Percentiles rank a stretch among this genome's conserved stretches.
phyloP scores from a whole-genome alignment of 129 eudicot genomes.

The Silybum marianum region DNA sequence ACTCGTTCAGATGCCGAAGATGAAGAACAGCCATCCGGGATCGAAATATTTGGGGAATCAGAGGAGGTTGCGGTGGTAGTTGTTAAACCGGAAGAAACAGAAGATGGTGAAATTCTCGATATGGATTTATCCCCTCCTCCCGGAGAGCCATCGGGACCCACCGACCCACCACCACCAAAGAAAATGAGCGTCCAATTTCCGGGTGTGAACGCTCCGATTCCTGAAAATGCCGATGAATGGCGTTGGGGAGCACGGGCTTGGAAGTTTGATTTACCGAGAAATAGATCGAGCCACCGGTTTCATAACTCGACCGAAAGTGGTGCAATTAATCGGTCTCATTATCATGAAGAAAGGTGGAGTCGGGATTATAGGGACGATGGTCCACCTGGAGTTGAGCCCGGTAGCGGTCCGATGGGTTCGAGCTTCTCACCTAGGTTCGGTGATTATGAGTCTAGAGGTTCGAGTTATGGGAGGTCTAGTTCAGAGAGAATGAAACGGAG shows the following conservation, averaged over 20 bases:
- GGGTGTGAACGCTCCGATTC: slow-evolving; percentile 83
- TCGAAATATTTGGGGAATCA: slow-evolving; percentile 51
- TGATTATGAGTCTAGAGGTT: slow-evolving; percentile 53
- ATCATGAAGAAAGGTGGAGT: slow-evolving; percentile 53
- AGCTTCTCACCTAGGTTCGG: slow-evolving; percentile 53
- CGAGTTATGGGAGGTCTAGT: slow-evolving; percentile 55
- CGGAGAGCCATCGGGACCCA: slow-evolving; percentile 25
- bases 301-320: slow-evolving; percentile 37
- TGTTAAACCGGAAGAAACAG: slow-evolving; percentile 49
- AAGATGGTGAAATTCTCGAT: slow-evolving; percentile 82
- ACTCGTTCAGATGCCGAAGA: slow-evolving; percentile 55
- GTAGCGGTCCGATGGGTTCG: slow-evolving; percentile 41
- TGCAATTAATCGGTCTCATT: slow-evolving; percentile 29
- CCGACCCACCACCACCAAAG: slow-evolving; percentile 44
- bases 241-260: slow-evolving; percentile 67
- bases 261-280: slow-evolving; percentile 46
- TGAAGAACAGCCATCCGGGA: slow-evolving; percentile 83
- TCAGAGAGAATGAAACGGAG: slow-evolving; percentile 57
- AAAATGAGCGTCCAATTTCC: slow-evolving; percentile 83
- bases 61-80: slow-evolving; percentile 44
- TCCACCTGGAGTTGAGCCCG: slow-evolving; percentile 74
- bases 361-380: slow-evolving; percentile 60
- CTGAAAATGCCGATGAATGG: slow-evolving; percentile 77
- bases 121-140: slow-evolving; percentile 37
- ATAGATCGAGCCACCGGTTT: slow-evolving; percentile 43